phyloP scores from a whole-genome alignment of 345 rosid species.

The Salix udensis region DNA sequence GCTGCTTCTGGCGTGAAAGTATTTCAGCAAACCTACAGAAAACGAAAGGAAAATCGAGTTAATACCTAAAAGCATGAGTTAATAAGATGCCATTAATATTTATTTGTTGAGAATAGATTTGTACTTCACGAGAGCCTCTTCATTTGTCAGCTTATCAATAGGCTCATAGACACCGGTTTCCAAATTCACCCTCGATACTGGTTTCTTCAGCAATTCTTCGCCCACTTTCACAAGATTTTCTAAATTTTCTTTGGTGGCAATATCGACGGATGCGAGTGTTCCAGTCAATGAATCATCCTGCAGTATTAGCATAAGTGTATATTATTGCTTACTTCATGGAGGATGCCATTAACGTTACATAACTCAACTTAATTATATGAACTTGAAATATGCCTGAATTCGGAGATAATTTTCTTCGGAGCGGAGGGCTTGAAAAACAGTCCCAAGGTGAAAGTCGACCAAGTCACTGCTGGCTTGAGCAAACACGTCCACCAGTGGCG shows the following conservation, averaged over 20 bases:
- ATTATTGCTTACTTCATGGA: neutral
- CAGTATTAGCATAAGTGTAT: neutral
- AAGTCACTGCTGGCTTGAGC: conserved; percentile 60
- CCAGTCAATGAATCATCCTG: conserved; percentile 43
- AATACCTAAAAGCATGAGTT: neutral
- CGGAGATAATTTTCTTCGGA: conserved; percentile 44
- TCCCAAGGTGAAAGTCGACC: conserved; percentile 55
- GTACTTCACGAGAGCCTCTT: conserved; percentile 53
- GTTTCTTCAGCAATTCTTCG: conserved; percentile 47
- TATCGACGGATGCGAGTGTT: conserved; percentile 46
- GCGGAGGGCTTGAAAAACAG: conserved; percentile 46
- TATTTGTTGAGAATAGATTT: neutral
- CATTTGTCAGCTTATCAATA: conserved; percentile 34
- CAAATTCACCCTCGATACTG: conserved; percentile 44
- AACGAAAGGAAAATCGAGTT: neutral
- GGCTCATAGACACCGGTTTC: conserved; percentile 45
- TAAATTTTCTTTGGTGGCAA: conserved; percentile 43
- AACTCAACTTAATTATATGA: neutral
- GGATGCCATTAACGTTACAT: neutral
- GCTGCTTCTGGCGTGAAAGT: conserved; percentile 54
- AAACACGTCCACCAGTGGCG: conserved; percentile 55
- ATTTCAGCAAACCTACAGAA: conserved; percentile 48
- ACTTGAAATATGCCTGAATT: conserved; percentile 36
- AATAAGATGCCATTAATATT: neutral
- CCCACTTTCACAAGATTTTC: conserved; percentile 43